A percentile compares a stretch with the other conserved stretches of the same genome.
These are phyloP conservation scores for Colletotrichum liriopes DNA, from an alignment of 2,329 filamentous ascomycete species.

Conservation along the genomic window DNA sequence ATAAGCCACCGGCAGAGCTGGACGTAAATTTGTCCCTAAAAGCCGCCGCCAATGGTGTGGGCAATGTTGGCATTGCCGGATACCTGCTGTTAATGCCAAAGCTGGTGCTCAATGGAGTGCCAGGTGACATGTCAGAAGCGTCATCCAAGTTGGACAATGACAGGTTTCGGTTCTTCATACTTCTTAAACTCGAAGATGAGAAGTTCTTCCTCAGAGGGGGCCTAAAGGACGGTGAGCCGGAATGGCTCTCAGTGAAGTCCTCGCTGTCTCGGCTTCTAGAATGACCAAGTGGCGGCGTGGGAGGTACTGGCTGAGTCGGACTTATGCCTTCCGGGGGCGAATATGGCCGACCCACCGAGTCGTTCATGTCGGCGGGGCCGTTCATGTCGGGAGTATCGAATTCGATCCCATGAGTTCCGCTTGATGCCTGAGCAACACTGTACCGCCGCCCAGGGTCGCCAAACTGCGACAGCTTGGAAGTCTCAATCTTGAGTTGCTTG, in stretches of 20 bases:
- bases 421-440: slow-evolving; percentile 25
- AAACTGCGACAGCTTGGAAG: slow-evolving; percentile 54
- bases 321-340: slow-evolving; percentile 42
- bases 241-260: slow-evolving; percentile 58
- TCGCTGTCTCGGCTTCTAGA: slow-evolving; percentile 53
- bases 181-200: slow-evolving; percentile 79
- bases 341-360: slow-evolving; percentile 26
- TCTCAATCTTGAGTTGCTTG: slow-evolving; percentile 93
- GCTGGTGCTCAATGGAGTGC: slow-evolving; percentile 80
- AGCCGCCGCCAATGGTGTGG: slow-evolving; percentile 76
- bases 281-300: slow-evolving; percentile 49
- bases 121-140: slow-evolving; percentile 77
- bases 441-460: slow-evolving; percentile 27
- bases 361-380: not conserved
- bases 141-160: slow-evolving; percentile 76
- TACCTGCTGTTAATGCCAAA: slow-evolving; percentile 69
- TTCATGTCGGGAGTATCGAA: slow-evolving; percentile 10
- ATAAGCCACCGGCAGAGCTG: slow-evolving; percentile 77
- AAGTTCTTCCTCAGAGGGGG: slow-evolving; percentile 76
- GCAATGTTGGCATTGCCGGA: slow-evolving; percentile 73
- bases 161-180: slow-evolving; percentile 81
- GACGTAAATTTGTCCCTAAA: slow-evolving; percentile 73
- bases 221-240: slow-evolving; percentile 68
- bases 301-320: slow-evolving; percentile 41
- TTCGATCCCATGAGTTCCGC: slow-evolving; percentile 6